Evolutionary conservation across 2,329 filamentous ascomycete genomes (phyloP).

Genomic region (Capronia epimyces): DNA sequence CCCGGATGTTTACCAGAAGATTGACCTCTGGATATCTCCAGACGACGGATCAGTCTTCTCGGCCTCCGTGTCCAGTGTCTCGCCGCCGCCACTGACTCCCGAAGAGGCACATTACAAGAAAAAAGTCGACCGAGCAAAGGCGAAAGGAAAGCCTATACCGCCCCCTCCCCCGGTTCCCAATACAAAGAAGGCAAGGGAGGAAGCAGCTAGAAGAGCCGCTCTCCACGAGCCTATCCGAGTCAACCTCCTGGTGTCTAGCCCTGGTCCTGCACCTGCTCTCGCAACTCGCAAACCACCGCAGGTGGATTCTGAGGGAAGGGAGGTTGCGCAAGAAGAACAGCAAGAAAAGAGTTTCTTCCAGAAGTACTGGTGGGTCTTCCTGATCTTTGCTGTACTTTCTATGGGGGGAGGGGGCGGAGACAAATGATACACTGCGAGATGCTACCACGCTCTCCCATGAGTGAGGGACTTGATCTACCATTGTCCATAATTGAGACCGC

Average conservation of each 20-base stretch:
- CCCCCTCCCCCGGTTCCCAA: constrained; percentile 21
- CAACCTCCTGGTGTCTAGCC: constrained; percentile 33
- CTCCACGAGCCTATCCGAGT: constrained; percentile 29
- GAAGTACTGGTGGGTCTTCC: constrained; percentile 47
- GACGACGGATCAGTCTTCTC: constrained; percentile 40
- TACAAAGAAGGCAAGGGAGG: constrained; percentile 25
- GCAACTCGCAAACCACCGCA: constrained; percentile 38
- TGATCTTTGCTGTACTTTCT: constrained; percentile 39
- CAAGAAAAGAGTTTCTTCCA: constrained; percentile 44
- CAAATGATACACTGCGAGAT: constrained; percentile 13
- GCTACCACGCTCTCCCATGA: no score
- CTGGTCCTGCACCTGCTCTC: constrained; percentile 37
- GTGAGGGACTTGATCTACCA: no score
- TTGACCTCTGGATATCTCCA: constrained; percentile 39
- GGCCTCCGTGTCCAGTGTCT: constrained; percentile 28
- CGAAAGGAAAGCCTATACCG: constrained; percentile 26
- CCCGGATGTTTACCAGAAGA: constrained; percentile 30
- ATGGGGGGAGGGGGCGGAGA: constrained; percentile 38
- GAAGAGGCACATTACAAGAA: constrained; percentile 24
- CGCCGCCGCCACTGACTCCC: constrained; percentile 22
- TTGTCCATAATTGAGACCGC: no score
- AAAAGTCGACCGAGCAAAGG: constrained; percentile 25
- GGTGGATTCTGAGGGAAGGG: constrained; percentile 35
- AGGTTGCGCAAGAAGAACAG: constrained; percentile 32
- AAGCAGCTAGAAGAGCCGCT: constrained; percentile 18